Conservation (phyloP, 2,329 filamentous ascomycete genomes). For the Pochonia chlamydosporia region DNA sequence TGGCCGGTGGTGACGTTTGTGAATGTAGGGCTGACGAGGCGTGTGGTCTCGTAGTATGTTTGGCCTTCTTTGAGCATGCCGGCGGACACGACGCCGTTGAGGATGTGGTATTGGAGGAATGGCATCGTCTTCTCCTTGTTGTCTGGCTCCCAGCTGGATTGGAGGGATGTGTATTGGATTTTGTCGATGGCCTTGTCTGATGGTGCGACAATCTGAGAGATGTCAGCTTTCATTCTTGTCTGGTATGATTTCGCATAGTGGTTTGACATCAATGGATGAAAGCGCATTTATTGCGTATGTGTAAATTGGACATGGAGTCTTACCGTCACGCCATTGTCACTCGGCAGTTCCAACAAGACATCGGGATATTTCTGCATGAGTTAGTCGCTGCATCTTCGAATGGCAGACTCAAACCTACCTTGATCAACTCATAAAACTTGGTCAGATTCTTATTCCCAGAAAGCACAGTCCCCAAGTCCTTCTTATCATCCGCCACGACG, state of each 20-base stretch:
- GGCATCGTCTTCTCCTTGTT: constrained; percentile 37
- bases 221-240: background rate
- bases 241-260: background rate
- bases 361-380: constrained; percentile 37
- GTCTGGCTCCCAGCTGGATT: constrained; percentile 39
- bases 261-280: too few relatives aligned
- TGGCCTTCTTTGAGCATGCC: constrained; percentile 29
- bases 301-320: constrained; percentile 12
- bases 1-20: constrained; percentile 46
- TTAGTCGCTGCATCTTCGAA: background rate
- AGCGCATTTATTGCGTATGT: background rate
- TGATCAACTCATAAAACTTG: constrained; percentile 37
- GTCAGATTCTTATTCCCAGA: constrained; percentile 33
- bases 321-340: constrained; percentile 37
- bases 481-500: constrained; percentile 14
- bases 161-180: constrained; percentile 45
- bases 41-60: constrained; percentile 34
- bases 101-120: constrained; percentile 57
- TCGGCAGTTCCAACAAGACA: constrained; percentile 37
- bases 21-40: constrained; percentile 35
- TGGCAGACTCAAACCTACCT: constrained; percentile 25
- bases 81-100: constrained; percentile 43
- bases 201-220: constrained; percentile 47
- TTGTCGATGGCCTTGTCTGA: constrained; percentile 51
- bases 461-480: constrained; percentile 35